These are phyloP conservation scores for Leucocoprinus leucothites DNA, from an alignment of 768 basidiomycete species.

Conservation along the genomic window DNA sequence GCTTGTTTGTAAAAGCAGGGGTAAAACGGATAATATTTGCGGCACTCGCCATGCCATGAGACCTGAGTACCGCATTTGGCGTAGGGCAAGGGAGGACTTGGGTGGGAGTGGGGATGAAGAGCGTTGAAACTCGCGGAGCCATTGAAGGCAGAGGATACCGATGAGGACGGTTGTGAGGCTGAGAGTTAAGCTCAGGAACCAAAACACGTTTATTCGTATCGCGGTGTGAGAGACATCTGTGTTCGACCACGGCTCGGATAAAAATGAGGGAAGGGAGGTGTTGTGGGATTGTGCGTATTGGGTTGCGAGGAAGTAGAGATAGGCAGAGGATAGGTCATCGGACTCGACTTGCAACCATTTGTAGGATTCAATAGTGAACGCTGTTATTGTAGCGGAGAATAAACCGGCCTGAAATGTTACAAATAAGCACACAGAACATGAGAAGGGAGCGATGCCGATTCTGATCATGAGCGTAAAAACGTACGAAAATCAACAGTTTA, in stretches of 20 bases:
- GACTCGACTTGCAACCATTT: slow-evolving; percentile 28
- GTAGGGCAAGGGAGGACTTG: slow-evolving; percentile 11
- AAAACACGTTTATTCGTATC: slow-evolving; percentile 14
- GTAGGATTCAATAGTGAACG: slow-evolving; percentile 36
- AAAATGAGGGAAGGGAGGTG: not conserved
- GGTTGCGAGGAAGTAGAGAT: slow-evolving; percentile 18
- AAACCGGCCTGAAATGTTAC: slow-evolving; percentile 31
- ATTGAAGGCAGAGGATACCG: slow-evolving; percentile 17
- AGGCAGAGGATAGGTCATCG: slow-evolving; percentile 20
- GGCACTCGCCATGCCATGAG: not conserved
- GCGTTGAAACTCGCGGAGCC: slow-evolving; percentile 16
- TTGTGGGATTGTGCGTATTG: slow-evolving; percentile 7
- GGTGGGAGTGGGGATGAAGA: slow-evolving; percentile 12
- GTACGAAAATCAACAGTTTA: slow-evolving; percentile 30
- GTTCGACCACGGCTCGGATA: not conserved
- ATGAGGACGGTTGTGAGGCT: slow-evolving; percentile 16
- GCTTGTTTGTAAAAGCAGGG: slow-evolving; percentile 14
- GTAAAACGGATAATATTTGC: slow-evolving; percentile 14
- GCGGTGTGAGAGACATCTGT: too few relatives aligned
- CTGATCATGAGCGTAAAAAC: too few relatives aligned
- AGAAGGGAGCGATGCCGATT: slow-evolving; percentile 6
- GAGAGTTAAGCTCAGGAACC: slow-evolving; percentile 16
- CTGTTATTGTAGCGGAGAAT: slow-evolving; percentile 35
- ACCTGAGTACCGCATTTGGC: not conserved
- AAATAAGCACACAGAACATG: not conserved